Conservation (phyloP, 2,329 filamentous ascomycete genomes). For the Aspergillus sp. region DNA sequence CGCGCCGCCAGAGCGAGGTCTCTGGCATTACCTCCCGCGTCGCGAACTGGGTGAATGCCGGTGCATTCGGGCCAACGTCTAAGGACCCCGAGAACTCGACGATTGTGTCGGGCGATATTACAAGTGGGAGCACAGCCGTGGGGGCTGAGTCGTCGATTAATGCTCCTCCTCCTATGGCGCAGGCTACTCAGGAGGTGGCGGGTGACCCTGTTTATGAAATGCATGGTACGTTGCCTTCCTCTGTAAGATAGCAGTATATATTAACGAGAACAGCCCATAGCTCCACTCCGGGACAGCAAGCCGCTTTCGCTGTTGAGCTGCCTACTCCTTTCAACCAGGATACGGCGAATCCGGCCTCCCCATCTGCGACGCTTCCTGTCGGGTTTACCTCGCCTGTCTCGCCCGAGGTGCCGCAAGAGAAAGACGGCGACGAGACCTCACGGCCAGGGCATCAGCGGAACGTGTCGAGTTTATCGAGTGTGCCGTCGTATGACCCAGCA, state of each 20-base stretch:
- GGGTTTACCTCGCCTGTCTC: conserved; percentile 11
- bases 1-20: background rate
- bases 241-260: no score
- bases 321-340: conserved; percentile 13
- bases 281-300: background rate
- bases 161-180: background rate
- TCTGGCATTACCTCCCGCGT: conserved; percentile 1
- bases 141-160: no score
- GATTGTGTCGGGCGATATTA: background rate
- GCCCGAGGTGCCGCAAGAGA: conserved; percentile 3
- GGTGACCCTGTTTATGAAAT: conserved; percentile 14
- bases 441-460: conserved; percentile 13
- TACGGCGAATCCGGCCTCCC: background rate
- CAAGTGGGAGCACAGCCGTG: background rate
- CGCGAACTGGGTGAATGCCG: conserved; percentile 10
- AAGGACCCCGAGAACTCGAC: conserved; percentile 6
- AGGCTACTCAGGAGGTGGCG: conserved; percentile 1
- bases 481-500: conserved; percentile 4
- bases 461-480: conserved; percentile 13
- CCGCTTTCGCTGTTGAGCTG: conserved; percentile 8
- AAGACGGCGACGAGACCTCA: background rate
- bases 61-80: background rate
- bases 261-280: background rate
- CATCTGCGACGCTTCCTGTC: background rate
- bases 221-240: conserved; percentile 1